Conservation (phyloP, 257 asterid species). For the Capsicum chinense region DNA sequence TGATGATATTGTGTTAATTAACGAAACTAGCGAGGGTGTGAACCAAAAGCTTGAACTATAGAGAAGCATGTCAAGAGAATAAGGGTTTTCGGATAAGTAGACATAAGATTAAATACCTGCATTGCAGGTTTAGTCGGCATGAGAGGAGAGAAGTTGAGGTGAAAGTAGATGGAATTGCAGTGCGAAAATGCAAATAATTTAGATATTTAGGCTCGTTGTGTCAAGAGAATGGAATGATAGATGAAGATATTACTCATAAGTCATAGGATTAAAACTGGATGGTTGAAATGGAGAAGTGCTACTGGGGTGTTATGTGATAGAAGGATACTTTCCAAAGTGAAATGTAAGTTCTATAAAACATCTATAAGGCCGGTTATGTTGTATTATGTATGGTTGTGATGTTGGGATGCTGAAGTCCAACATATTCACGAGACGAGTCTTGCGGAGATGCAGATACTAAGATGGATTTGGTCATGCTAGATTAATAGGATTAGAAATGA, state of each 20-base stretch:
- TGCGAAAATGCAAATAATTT: neutral
- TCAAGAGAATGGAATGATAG: neutral
- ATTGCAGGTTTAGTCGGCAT: neutral
- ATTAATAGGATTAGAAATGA: too few relatives aligned
- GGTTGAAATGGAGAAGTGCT: neutral
- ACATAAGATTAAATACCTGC: neutral
- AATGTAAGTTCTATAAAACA: neutral
- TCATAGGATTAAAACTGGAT: neutral
- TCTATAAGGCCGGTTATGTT: neutral
- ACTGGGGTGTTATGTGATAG: neutral
- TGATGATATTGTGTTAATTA: neutral
- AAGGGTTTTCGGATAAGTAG: neutral
- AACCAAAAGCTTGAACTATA: slow-evolving; percentile 13
- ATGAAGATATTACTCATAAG: neutral
- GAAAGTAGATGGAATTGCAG: neutral
- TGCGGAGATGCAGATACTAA: neutral
- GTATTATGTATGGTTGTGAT: neutral
- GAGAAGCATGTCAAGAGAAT: neutral
- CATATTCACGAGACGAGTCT: neutral
- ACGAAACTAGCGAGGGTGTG: neutral
- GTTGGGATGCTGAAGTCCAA: neutral
- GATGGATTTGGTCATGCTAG: neutral
- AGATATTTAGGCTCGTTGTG: neutral
- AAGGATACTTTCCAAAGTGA: neutral
- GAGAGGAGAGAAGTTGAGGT: slow-evolving; percentile 1